Conservation (phyloP, 2,329 filamentous ascomycete genomes). For the Scytalidium sp. region DNA sequence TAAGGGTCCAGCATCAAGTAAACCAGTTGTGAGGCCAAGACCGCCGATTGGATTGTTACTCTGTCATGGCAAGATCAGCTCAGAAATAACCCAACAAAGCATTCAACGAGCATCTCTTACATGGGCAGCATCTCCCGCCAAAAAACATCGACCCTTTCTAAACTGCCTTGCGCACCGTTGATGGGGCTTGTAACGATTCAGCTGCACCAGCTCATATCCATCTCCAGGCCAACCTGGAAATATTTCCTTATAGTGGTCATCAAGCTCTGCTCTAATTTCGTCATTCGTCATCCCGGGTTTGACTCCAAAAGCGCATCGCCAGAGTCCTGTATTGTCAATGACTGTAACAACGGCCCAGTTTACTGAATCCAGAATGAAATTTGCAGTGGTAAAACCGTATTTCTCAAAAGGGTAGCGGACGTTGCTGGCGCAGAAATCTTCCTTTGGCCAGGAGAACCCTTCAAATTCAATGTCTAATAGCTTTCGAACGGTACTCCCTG, state of each 20-base stretch:
- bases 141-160: background rate
- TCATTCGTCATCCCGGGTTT: background rate
- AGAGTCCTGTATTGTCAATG: background rate
- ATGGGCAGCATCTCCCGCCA: background rate
- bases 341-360: background rate
- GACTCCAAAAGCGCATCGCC: background rate
- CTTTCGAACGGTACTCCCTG: background rate
- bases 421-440: background rate
- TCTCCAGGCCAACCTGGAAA: background rate
- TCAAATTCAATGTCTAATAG: background rate
- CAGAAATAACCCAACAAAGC: background rate
- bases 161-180: background rate
- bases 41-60: background rate
- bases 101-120: background rate
- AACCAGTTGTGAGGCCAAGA: background rate
- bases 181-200: background rate
- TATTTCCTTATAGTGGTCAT: background rate
- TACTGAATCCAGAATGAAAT: background rate
- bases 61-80: background rate
- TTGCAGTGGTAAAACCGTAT: background rate
- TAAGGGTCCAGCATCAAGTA: background rate
- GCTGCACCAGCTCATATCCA: background rate
- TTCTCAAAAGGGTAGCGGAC: background rate
- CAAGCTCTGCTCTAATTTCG: background rate
- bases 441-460: background rate